Conservation (phyloP, 1,139 yeast species). For the Candida sp. region DNA sequence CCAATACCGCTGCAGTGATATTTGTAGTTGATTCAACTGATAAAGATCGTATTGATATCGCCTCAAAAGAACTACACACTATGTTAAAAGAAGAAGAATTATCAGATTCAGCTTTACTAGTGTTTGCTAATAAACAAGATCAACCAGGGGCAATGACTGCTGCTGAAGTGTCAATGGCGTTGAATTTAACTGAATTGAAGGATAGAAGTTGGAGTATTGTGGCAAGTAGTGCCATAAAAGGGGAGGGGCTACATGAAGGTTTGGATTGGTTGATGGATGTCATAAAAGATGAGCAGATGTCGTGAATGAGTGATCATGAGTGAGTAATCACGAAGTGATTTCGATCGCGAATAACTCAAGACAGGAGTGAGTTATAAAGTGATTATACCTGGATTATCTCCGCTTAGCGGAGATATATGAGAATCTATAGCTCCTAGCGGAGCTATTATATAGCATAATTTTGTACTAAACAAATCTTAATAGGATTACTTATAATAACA, state of each 20-base stretch:
- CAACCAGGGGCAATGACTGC: conserved; percentile 95
- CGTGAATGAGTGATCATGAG: conserved; percentile 6
- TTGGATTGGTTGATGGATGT: conserved; percentile 97
- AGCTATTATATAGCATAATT: too few species aligned
- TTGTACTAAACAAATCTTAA: too few species aligned
- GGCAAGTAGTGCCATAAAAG: conserved; percentile 93
- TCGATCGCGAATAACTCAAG: too few species aligned
- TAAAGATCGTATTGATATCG: conserved; percentile 85
- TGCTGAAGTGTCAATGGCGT: conserved; percentile 88
- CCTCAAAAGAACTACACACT: conserved; percentile 82
- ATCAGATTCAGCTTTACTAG: conserved; percentile 83
- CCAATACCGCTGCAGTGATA: conserved; percentile 93
- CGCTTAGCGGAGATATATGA: too few species aligned
- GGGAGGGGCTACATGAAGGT: conserved; percentile 95
- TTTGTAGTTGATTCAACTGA: conserved; percentile 98
- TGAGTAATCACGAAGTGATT: too few species aligned
- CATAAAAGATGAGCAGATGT: conserved; percentile 85
- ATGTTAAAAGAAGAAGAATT: conserved; percentile 95
- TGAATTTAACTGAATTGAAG: conserved; percentile 81
- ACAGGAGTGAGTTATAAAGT: too few species aligned
- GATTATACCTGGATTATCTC: too few species aligned
- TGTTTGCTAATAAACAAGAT: conserved; percentile 97
- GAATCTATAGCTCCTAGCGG: too few species aligned
- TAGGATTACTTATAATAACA: too few species aligned
- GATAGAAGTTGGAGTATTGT: conserved; percentile 99